Base-by-base conservation (phyloP, 192 early-diverging fungal species). In the Backusella morwellensis region DNA sequence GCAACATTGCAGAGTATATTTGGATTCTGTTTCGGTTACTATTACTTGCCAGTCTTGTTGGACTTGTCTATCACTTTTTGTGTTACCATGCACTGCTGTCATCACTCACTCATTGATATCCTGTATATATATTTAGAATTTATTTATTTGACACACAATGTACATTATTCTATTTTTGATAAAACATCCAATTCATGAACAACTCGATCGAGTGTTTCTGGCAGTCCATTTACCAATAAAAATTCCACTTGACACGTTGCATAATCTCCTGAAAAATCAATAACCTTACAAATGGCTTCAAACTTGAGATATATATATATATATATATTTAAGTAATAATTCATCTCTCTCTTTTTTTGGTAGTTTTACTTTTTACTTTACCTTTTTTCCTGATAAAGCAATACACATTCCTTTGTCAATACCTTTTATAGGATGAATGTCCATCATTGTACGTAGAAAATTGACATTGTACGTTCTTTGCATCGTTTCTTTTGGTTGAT, bases 1-100 rank as follows among this genome's bases (percentile, higher is more conserved):
- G 8, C 8, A 40, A 70, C 9, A 73, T 79, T 5, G 56, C 78
- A 29, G 78, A 79, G 54, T 79, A 75, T 29, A 38, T 70, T 34
- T 79, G 78, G 78, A 66, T 73, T 12, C 21, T 79, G 21, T 79
- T 79, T 50, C 72, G 78, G 23, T 73, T 79, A 17, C 41, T 79
- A 21, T 35, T 75, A 40, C n/a, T 79, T 19, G 67, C 78, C 26
- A 70, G 66, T 59, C 42, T 79, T 11, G 78, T 79, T 17, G 73
- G 67, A 23, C 67, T 79, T 15, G 50, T 79, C 23, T 68, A 73
- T 44, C 78, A 79, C 63, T 79, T 70, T 54, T 35, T 79, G 38
- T 74, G 73, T 35, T 52, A 68, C 2, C 26, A 68, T 23, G 15
- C 77, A 47, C 8, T n/a, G 19, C 21, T n/a, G 19, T 54, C n/a